These are phyloP conservation scores for Neofusicoccum kwambonambiense DNA, from an alignment of 2,329 filamentous ascomycete species.

Conservation along the genomic window DNA sequence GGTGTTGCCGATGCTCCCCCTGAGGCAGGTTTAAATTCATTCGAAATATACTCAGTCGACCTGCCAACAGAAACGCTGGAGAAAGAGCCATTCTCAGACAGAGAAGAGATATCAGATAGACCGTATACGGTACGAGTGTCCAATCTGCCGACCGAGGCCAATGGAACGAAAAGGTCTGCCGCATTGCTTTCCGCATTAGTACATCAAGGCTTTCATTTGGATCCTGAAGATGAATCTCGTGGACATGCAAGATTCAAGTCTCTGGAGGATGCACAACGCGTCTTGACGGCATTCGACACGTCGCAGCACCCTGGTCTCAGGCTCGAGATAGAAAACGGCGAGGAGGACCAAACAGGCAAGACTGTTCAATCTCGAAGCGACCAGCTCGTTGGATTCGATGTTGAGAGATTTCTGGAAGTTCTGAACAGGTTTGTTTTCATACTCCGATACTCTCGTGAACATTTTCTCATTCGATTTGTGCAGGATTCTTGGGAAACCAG, in stretches of 20 bases:
- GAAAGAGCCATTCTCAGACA: too few relatives aligned
- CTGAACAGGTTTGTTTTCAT: slow-evolving; percentile 27
- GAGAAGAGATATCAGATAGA: not conserved
- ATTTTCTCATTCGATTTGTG: not conserved
- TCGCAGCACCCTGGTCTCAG: slow-evolving; percentile 22
- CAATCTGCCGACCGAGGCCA: not conserved
- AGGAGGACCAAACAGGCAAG: not conserved
- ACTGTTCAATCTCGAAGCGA: not conserved
- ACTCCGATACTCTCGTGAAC: too few relatives aligned
- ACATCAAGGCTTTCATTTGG: not conserved
- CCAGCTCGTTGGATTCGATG: not conserved
- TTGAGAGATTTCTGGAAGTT: not conserved
- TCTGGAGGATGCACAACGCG: slow-evolving; percentile 20
- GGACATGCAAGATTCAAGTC: slow-evolving; percentile 25
- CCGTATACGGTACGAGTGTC: not conserved
- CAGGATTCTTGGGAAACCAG: not conserved
- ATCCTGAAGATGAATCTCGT: slow-evolving; percentile 6
- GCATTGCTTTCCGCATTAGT: not conserved
- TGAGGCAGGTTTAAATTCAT: not conserved
- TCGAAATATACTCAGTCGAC: not conserved
- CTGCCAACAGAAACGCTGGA: not conserved
- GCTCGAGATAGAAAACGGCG: not conserved
- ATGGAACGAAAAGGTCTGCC: not conserved
- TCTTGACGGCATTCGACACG: slow-evolving; percentile 23
- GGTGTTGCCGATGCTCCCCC: too few relatives aligned